phyloP scores from a whole-genome alignment of 805 yeast genomes.

The Groenewaldozyma salmanticensis region DNA sequence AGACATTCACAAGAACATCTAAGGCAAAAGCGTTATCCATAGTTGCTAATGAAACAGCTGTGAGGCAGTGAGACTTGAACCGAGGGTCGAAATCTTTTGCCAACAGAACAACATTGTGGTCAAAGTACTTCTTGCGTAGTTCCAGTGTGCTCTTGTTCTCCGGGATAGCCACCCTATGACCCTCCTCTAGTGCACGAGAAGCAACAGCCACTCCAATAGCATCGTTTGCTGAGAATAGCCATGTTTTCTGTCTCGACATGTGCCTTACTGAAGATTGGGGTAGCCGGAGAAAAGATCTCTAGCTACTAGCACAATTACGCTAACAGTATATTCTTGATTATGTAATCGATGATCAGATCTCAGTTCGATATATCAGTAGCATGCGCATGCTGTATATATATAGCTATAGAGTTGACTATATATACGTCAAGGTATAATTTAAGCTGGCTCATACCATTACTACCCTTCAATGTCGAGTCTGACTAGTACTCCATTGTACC shows the following conservation, averaged over 20 bases:
- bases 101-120: too few species aligned
- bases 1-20: constrained; percentile 14
- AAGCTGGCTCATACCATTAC: too few species aligned
- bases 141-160: too few species aligned
- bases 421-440: too few species aligned
- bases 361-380: neutral
- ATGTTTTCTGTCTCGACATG: constrained; percentile 9
- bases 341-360: neutral
- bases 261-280: constrained; percentile 2
- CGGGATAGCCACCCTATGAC: constrained; percentile 15
- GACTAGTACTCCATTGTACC: neutral
- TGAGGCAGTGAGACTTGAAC: neutral
- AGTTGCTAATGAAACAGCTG: neutral
- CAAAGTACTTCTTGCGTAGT: too few species aligned
- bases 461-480: too few species aligned
- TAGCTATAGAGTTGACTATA: too few species aligned
- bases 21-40: constrained; percentile 11
- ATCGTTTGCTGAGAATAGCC: constrained; percentile 13
- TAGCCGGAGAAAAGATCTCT: too few species aligned
- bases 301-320: too few species aligned
- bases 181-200: constrained; percentile 9
- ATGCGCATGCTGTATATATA: neutral
- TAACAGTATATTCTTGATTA: neutral
- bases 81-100: neutral
- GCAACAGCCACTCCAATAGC: constrained; percentile 12